Evolutionary conservation across 306 rosid species (phyloP).

Genomic region (Ochetophila trinervis): DNA sequence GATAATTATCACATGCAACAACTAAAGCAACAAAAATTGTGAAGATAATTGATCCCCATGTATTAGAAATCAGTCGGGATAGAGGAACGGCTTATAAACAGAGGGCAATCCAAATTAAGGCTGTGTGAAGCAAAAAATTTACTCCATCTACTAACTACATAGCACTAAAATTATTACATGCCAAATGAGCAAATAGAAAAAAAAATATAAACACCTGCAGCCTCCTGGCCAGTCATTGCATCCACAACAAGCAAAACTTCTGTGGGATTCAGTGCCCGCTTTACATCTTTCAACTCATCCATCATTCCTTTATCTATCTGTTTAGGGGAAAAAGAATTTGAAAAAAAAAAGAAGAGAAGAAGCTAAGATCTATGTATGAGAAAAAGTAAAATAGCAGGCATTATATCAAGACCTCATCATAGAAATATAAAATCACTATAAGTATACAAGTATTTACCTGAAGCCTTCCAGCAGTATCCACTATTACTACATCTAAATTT

Average conservation of each 20-base stretch:
- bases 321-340: slow-evolving; percentile 3
- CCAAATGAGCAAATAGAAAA: slow-evolving; percentile 17
- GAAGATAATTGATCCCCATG: neutral
- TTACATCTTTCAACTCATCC: slow-evolving; percentile 97
- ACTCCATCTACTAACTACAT: neutral
- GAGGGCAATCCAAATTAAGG: neutral
- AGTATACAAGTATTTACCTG: slow-evolving; percentile 56
- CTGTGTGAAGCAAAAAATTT: neutral
- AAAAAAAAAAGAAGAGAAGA: too few species aligned
- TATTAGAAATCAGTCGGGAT: neutral
- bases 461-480: slow-evolving; percentile 99
- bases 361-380: slow-evolving; percentile 14
- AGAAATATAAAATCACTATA: slow-evolving; percentile 8
- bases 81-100: neutral
- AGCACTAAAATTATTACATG: neutral
- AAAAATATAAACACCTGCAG: slow-evolving; percentile 65
- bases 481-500: slow-evolving; percentile 81
- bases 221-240: slow-evolving; percentile 99
- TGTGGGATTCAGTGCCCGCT: slow-evolving; percentile 66
- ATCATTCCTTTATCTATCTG: slow-evolving; percentile 96
- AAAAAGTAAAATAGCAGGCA: slow-evolving; percentile 10
- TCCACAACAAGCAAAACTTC: slow-evolving; percentile 97
- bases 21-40: too few species aligned
- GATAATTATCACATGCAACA: too few species aligned
- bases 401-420: neutral